phyloP scores from a whole-genome alignment of 257 asterid species.

The Cordia subcordata region DNA sequence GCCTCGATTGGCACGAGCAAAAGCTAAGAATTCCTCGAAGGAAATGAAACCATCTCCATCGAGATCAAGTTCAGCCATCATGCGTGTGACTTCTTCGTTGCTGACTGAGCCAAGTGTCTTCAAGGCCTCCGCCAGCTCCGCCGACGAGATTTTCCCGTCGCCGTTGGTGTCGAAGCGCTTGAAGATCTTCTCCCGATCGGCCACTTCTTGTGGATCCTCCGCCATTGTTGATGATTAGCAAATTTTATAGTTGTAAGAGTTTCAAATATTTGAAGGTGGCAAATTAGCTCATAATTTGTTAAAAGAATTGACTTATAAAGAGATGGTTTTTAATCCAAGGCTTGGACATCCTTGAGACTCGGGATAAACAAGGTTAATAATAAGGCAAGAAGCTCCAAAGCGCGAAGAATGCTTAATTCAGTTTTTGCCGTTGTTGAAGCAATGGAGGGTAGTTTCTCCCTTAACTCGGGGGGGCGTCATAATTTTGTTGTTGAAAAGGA shows the following conservation, averaged over 20 bases:
- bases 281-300: not conserved
- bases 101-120: conserved; percentile 64
- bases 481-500: no score
- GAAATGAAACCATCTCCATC: conserved; percentile 81
- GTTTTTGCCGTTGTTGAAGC: no score
- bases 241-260: not conserved
- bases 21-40: conserved; percentile 50
- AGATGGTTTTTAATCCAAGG: conserved; percentile 6
- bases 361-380: conserved; percentile 5
- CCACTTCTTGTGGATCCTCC: conserved; percentile 59
- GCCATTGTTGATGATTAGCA: conserved; percentile 33
- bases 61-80: conserved; percentile 81
- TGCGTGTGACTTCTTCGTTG: conserved; percentile 53
- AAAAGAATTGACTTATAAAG: conserved; percentile 20
- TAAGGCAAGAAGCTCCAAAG: no score
- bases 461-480: no score
- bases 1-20: conserved; percentile 66
- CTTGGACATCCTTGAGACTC: conserved; percentile 31
- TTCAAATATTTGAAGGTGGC: not conserved
- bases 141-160: conserved; percentile 68
- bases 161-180: conserved; percentile 81
- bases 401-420: no score
- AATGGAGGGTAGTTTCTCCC: no score
- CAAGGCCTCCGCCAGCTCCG: conserved; percentile 77
- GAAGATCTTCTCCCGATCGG: conserved; percentile 69